Base-by-base conservation (phyloP, 2,329 filamentous ascomycete species). In the Exophiala dermatitidis region DNA sequence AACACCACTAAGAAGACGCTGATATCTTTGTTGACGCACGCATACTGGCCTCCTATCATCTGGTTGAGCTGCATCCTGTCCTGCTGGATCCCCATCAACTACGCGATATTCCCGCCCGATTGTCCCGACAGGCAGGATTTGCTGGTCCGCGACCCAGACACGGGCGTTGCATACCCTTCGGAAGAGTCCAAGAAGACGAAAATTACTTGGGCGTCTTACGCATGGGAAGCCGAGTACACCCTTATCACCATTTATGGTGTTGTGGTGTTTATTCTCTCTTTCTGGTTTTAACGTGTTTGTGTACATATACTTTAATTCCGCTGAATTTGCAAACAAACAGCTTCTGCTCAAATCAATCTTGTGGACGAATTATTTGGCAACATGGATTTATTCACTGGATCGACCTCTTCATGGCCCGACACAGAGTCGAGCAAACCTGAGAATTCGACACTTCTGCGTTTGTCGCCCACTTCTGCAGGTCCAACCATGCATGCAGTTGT, bases 31-130 rank as follows among this genome's bases (percentile, higher is more conserved):
- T 59, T 82, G 31, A 79, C 77, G 1, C 77, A 80, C 61, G 77
- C 76, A n/a, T 75, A 74, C 64, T 82, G 79, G 79, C 78, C 78
- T 5, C 79, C 79, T 1, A 60, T 79, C 44, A 74, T 77, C 1
- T 80, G 77, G 66, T 53, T 79, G 44, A 74, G 74, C 62, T 71
- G 74, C 46, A 71, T 71, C 67, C 70, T 68, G 57, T 74, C 74
- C 1, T 66, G 76, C 29, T 78, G 74, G 74, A 74, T 72, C 0
- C 80, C 80, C 0, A 69, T 83, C 46, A 67, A 69, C 1, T 82
- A 83, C 63, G 76, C 77, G 29, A 74, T 83, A 52, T 75, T 73
- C 57, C 80, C 80, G 2, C 79, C 80, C 0, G 66, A 63, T 5
- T 72, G 78, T 66, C 77, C 77, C 0, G 74, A 78, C 37, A 71